Conservation (phyloP, 129 eudicot genomes). For the Flaveria robusta region DNA sequence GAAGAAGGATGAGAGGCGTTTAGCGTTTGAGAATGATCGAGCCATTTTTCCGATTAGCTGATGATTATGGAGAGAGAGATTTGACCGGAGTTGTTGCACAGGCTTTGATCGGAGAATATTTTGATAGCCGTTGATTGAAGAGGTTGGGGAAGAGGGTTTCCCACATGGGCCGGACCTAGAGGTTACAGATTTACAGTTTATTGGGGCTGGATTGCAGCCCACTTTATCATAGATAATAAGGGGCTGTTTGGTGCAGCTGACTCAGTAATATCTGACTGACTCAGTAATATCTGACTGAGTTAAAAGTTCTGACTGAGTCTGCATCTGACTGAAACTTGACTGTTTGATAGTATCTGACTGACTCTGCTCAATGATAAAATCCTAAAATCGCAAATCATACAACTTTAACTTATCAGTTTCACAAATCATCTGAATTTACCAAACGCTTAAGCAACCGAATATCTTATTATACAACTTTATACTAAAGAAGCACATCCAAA, state of each 20-base stretch:
- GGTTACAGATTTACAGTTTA: neutral
- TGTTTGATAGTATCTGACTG: too few species aligned
- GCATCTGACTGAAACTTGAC: too few species aligned
- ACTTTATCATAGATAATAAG: neutral
- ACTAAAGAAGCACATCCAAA: too few species aligned
- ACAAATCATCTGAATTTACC: neutral
- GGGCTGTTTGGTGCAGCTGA: too few species aligned
- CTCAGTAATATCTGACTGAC: too few species aligned
- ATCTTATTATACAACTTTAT: neutral
- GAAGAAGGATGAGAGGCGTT: constrained; percentile 60
- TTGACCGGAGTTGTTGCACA: constrained; percentile 20
- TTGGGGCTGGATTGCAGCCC: neutral
- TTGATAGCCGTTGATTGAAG: constrained; percentile 16
- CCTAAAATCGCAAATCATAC: too few species aligned
- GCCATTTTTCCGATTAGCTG: constrained; percentile 46
- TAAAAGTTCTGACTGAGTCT: too few species aligned
- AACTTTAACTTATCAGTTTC: too few species aligned
- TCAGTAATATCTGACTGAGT: too few species aligned
- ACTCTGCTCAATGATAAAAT: too few species aligned
- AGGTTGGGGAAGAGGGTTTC: constrained; percentile 20
- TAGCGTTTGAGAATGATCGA: constrained; percentile 69
- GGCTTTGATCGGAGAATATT: constrained; percentile 23
- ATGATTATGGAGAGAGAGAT: neutral
- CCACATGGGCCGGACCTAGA: constrained; percentile 20
- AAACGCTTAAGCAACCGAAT: neutral